phyloP scores from a whole-genome alignment of 352 stramenopile species.

The Globisporangium viniferum region DNA sequence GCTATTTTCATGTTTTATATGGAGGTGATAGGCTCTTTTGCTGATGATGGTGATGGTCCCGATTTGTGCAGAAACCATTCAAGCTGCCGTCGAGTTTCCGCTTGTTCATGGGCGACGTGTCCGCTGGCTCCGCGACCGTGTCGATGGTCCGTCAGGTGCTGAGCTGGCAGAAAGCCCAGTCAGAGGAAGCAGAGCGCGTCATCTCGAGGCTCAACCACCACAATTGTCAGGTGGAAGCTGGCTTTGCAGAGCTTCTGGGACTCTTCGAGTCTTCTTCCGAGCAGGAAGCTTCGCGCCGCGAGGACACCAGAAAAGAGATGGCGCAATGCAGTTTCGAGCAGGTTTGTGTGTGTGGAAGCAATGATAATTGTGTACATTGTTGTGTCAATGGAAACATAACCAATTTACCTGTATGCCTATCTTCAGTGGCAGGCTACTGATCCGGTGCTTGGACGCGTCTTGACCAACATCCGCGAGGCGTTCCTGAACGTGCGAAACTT shows the following conservation, averaged over 20 bases:
- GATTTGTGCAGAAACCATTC: conserved; percentile 44
- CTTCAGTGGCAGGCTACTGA: conserved; percentile 47
- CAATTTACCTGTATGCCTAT: neutral
- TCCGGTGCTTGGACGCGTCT: conserved; percentile 27
- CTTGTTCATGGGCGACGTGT: conserved; percentile 95
- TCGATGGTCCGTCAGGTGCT: conserved; percentile 73
- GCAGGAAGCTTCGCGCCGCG: neutral
- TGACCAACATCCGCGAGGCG: conserved; percentile 59
- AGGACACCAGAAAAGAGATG: conserved; percentile 7
- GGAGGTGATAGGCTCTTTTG: neutral
- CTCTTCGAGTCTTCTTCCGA: conserved; percentile 5
- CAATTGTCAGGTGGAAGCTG: conserved; percentile 35
- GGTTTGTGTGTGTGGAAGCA: conserved; percentile 18
- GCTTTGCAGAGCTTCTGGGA: conserved; percentile 14
- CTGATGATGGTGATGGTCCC: neutral
- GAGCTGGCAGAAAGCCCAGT: conserved; percentile 33
- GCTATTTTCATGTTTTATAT: neutral
- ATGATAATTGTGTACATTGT: neutral
- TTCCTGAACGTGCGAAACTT: conserved; percentile 77
- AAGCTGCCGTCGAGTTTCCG: conserved; percentile 68
- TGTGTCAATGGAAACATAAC: too few relatives aligned
- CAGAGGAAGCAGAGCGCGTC: conserved; percentile 26
- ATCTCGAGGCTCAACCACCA: conserved; percentile 30
- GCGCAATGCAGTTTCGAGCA: conserved; percentile 17
- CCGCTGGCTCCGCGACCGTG: conserved; percentile 88